Evolutionary conservation across 768 basidiomycete species (phyloP), one percentile per base, ranked within the genome.

Genomic region (Amyloporia xantha): DNA sequence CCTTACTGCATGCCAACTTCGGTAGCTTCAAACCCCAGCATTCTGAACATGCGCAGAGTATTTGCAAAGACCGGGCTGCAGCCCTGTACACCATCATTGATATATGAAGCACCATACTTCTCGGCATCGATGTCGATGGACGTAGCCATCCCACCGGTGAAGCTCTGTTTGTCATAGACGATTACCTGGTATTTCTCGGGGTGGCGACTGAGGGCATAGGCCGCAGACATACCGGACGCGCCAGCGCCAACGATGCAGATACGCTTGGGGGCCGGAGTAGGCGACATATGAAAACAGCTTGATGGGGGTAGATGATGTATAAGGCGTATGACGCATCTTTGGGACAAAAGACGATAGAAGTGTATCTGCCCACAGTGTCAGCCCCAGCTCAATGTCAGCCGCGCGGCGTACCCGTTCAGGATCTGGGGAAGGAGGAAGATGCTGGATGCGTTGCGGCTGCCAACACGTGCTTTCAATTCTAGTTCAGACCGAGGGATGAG

Each of bases 61-160:
- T 68, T 66, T 24, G 59, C 60, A 38, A 68, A 69, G n/a, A 60
- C 57, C 2, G 66, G 69, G 40, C 61, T 66, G 52, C 63, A 67
- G 1, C 65, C 66, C 48, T 66, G 65, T 1, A 68, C 69, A 9
- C 64, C 64, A 48, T 68, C 68, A 49, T 69, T 68, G 57, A 70
- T 68, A 52, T 65, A 66, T 15, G 55, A 44, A 7, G 66, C 68
- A 13, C 65, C 66, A 49, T 57, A 68, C 42, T 59, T 58, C 27
- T 46, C 50, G 12, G 57, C 23, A 44, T 68, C 65, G 47, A 68
- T 58, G 36, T 60, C 51, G 19, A 67, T 56, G 23, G 65, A 68
- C 23, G 64, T 69, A 7, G 67, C 69, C 63, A 67, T 66, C 7
- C 66, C 66, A 1, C 62, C 66, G 0, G 62, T 48, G 21, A 62